Conservation (phyloP, 2,329 filamentous ascomycete species). For the Colletotrichum costaricense region DNA sequence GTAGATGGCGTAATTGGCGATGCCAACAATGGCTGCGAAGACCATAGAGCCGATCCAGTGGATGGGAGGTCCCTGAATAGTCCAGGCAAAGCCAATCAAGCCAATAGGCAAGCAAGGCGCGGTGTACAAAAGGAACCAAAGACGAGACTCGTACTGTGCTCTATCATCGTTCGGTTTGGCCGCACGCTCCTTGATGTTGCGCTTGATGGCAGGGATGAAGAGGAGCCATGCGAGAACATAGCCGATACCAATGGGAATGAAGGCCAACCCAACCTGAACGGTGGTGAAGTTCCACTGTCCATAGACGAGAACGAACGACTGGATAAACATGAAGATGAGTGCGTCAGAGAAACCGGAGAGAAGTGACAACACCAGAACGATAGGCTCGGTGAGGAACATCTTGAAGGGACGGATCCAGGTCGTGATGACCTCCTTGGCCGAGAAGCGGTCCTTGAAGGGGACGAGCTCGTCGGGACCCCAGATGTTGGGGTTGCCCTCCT, state of each 20-base stretch:
- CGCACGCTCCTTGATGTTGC: conserved; percentile 62
- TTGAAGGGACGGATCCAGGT: conserved; percentile 75
- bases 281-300: conserved; percentile 73
- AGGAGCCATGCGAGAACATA: conserved; percentile 72
- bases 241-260: conserved; percentile 74
- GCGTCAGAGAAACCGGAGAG: conserved; percentile 80
- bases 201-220: conserved; percentile 68
- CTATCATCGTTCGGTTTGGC: conserved; percentile 64
- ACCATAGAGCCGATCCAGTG: conserved; percentile 78
- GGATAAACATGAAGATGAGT: conserved; percentile 82
- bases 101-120: conserved; percentile 73
- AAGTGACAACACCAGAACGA: conserved; percentile 76
- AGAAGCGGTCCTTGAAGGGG: conserved; percentile 69
- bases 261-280: conserved; percentile 67
- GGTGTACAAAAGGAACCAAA: conserved; percentile 73
- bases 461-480: conserved; percentile 80
- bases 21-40: conserved; percentile 73
- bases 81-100: conserved; percentile 77
- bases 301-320: conserved; percentile 77
- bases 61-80: conserved; percentile 69
- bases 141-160: conserved; percentile 76
- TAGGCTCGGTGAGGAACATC: conserved; percentile 81
- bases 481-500: conserved; percentile 69
- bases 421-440: conserved; percentile 63
- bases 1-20: conserved; percentile 80